Base-by-base conservation (phyloP, 139 green algal genomes). In the Haematococcus lacustris region DNA sequence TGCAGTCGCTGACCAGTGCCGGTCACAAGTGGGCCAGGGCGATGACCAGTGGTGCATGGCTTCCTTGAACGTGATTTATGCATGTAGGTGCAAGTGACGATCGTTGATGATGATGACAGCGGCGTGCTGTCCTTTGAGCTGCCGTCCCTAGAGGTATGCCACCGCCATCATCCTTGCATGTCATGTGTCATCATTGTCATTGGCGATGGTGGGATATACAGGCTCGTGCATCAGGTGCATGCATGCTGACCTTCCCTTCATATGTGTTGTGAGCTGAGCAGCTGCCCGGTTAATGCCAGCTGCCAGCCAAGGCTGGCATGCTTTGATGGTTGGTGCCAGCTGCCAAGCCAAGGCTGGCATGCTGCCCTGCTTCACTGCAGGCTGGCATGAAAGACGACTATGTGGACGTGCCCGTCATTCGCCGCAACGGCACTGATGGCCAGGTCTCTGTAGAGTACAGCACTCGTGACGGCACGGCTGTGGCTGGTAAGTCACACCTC, bases 31-130 rank as follows among this genome's bases (percentile, higher is more conserved):
- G 21, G 47, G 13, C 21, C 47, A 57, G 21, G 21, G 21, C 13
- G 21, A 57, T 13, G 13, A 21, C 21, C 47, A 13, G 21, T 57
- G 21, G 13, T 13, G 13, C 21, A 2, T 68, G n/a, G 33, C 68
- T n/a, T 37, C 25, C 0, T 53, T 68, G 51, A 13, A 40, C 5
- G 25, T 50, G n/a, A n/a, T n/a, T n/a, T n/a, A n/a, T n/a, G n/a
- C n/a, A n/a, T n/a, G n/a, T n/a, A n/a, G 3, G 74, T 69, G 30
- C 41, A 34, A 0, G 68, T 33, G 17, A 83, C 78, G 1, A 80
- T 84, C 33, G 78, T 84, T 41, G 78, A 84, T 37, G 75, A 79
- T 61, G 75, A 79, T 41, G 78, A 84, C 30, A 65, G 73, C 26
- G 78, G 78, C 3, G 60, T 84, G 5, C 51, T 84, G 23, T 41